Evolutionary conservation across 192 early-diverging fungal genomes (phyloP), one percentile per base, ranked within the genome.

Genomic region (Funneliformis mosseae): DNA sequence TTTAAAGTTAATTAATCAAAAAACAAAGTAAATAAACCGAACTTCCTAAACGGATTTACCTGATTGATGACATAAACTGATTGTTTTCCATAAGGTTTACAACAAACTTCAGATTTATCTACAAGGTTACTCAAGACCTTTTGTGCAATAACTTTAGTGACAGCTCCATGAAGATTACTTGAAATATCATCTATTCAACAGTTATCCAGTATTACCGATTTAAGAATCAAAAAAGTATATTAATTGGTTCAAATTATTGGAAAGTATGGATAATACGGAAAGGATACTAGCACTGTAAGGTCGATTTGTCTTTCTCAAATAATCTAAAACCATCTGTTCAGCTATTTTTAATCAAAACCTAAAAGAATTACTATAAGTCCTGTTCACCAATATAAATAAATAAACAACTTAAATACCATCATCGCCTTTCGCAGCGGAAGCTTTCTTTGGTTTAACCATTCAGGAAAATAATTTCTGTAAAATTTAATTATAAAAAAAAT

Each of bases 201-300:
- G 14, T 42, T 42, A 33, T 18, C 12, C 12, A 16, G 78, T 33
- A 66, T 5, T 33, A 28, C 2, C 27, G 63, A 66, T 66, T 10
- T 27, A 33, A 14, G n/a, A n/a, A n/a, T n/a, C n/a, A n/a, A n/a
- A n/a, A n/a, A n/a, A n/a, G n/a, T n/a, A 27, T 12, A 14, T 18
- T 4, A 45, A 45, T 10, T 45, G 14, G 7, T 64, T 8, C 25
- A 66, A 33, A 66, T 2, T 16, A 4, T 33, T 33, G 12, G 0
- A 66, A 18, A 18, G 21, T 59, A 59, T 59, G 21, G n/a, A n/a
- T n/a, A n/a, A n/a, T n/a, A n/a, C n/a, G n/a, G 12, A 59, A 23
- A 46, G 14, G n/a, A 80, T 86, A 88, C 87, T 88, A 45, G 83
- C 72, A 48, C 87, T 86, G 39, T 88, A 88, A 8, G 87, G 87